These are phyloP conservation scores for Kluyveromyces starmeri DNA, from an alignment of 805 yeast species.

Conservation along the genomic window DNA sequence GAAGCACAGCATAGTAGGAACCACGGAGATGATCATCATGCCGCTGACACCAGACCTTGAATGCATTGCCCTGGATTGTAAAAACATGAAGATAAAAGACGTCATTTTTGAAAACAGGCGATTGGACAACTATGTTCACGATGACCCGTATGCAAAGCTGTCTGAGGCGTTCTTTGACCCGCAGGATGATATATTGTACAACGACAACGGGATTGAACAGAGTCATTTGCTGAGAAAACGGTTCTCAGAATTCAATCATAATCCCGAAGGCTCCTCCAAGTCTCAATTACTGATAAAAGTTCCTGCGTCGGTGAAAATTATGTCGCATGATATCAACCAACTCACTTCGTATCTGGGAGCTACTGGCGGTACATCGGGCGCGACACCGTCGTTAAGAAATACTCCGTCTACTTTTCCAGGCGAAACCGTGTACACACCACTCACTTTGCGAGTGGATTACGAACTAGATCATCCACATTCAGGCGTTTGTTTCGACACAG, in stretches of 20 bases:
- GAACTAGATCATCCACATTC: constrained; percentile 53
- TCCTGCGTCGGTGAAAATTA: constrained; percentile 40
- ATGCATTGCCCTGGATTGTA: constrained; percentile 64
- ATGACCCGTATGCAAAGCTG: constrained; percentile 18
- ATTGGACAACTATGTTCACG: constrained; percentile 27
- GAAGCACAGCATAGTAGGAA: constrained; percentile 51
- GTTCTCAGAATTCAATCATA: constrained; percentile 24
- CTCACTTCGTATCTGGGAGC: constrained; percentile 19
- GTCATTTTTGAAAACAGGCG: constrained; percentile 58
- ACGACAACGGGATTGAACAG: constrained; percentile 25
- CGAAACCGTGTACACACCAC: constrained; percentile 59
- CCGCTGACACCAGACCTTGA: constrained; percentile 56
- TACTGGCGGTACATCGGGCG: constrained; percentile 26
- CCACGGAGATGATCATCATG: constrained; percentile 72
- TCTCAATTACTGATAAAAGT: constrained; percentile 26
- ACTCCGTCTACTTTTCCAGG: constrained; percentile 27
- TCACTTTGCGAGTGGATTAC: constrained; percentile 62
- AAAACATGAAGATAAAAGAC: constrained; percentile 57
- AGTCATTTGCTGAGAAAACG: constrained; percentile 27
- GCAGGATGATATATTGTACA: constrained; percentile 13
- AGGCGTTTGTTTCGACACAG: constrained; percentile 64
- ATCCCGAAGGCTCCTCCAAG: constrained; percentile 22
- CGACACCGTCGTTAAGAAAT: constrained; percentile 33
- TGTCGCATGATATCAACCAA: constrained; percentile 43
- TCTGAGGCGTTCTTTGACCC: constrained; percentile 5